Percentiles rank a stretch among this genome's conserved stretches.
These are phyloP conservation scores for Epichloe baconii DNA, from an alignment of 2,329 filamentous ascomycete genomes.

Conservation along the genomic window DNA sequence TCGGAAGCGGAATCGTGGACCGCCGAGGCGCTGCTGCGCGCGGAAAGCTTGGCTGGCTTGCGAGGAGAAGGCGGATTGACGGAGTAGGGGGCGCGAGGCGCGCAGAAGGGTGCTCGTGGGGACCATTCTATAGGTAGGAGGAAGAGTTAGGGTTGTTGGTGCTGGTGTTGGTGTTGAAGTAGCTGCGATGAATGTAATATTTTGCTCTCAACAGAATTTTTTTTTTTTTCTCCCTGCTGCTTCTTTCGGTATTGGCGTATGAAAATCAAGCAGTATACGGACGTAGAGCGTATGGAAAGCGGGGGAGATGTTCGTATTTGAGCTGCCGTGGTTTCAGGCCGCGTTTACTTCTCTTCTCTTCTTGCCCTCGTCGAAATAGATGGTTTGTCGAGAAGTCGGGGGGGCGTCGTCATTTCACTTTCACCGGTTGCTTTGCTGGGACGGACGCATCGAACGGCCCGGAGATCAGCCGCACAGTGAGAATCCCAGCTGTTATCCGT, in stretches of 20 bases:
- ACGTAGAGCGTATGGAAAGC: neutral
- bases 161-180: neutral
- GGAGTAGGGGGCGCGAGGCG: conserved; percentile 40
- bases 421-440: too few species aligned
- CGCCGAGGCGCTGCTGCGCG: conserved; percentile 12
- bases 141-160: neutral
- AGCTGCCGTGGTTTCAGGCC: neutral
- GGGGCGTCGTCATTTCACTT: neutral
- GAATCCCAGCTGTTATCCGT: neutral
- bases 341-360: neutral
- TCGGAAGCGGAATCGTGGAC: conserved; percentile 24
- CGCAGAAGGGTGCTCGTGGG: conserved; percentile 37
- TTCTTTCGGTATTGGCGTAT: too few species aligned
- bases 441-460: neutral
- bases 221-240: neutral
- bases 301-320: neutral
- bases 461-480: conserved; percentile 4
- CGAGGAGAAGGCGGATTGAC: conserved; percentile 26
- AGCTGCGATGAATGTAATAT: neutral
- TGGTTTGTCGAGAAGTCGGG: neutral
- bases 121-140: conserved; percentile 20
- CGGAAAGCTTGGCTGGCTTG: conserved; percentile 34
- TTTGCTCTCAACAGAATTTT: neutral
- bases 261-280: too few species aligned
- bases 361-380: too few species aligned